Evolutionary conservation across 2,329 filamentous ascomycete genomes (phyloP), one percentile per base, ranked within the genome.

Genomic region (Coniosporium tulheliwenetii): DNA sequence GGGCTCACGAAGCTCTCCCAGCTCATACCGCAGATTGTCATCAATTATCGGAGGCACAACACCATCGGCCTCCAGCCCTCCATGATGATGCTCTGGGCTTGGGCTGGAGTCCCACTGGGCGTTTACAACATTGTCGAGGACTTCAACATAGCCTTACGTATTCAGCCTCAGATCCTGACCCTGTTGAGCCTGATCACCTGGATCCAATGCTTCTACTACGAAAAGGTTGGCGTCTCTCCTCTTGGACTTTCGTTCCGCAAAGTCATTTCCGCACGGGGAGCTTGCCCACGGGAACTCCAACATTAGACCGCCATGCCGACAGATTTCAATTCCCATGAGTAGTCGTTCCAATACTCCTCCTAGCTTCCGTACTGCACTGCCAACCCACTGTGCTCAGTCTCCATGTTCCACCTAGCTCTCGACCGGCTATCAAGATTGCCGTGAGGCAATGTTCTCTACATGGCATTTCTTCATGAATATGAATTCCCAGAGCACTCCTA

Each of bases 21-120:
- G 69, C 63, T 83, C 19, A 70, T 83, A 19, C 79, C 79, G 0
- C 79, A 84, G 52, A 81, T 83, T 38, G 55, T 77, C 30, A 71
- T 81, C 50, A 84, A 84, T 50, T 75, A 78, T 49, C 68, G 71
- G 4, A 65, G 78, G 1, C 77, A 81, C 53, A 67, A 80, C 61
- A 77, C 77, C 1, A 70, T 65, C 1, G 79, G 78, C 0, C 63
- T 83, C 0, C 77, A 81, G 39, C 69, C 73, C 0, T 73, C 74
- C 0, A 81, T 83, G 78, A 82, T 83, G 77, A 70, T 83, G 53
- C 64, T 81, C 2, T 83, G 79, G 70, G 75, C 76, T 0, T 73
- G 67, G 60, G 79, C 79, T 1, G 79, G 79, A 0, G 72, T 82
- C 0, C 78, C 78, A 0, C 62, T 83, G 0, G 79, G 79, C 2